Conservation (phyloP, 2,329 filamentous ascomycete species). For the Dactylellina leptospora region DNA sequence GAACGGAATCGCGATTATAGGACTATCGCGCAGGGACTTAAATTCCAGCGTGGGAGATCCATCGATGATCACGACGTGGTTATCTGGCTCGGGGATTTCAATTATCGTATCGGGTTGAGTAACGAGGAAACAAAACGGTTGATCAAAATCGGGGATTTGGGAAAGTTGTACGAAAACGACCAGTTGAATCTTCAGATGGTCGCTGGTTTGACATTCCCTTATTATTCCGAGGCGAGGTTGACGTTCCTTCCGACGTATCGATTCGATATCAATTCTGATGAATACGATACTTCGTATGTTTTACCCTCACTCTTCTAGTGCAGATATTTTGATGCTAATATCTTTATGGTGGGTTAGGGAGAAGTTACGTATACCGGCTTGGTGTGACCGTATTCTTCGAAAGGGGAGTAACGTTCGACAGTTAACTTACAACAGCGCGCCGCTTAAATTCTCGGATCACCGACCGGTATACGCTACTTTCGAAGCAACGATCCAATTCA, state of each 20-base stretch:
- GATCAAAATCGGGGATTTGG: slow-evolving; percentile 76
- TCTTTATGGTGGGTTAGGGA: slow-evolving; percentile 72
- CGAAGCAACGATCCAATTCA: slow-evolving; percentile 79
- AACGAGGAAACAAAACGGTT: slow-evolving; percentile 80
- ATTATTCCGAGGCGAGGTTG: slow-evolving; percentile 89
- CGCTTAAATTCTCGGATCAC: slow-evolving; percentile 90
- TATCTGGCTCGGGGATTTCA: slow-evolving; percentile 97
- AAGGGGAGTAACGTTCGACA: slow-evolving; percentile 86
- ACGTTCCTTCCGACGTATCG: slow-evolving; percentile 94
- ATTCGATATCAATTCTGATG: slow-evolving; percentile 86
- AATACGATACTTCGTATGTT: slow-evolving; percentile 86
- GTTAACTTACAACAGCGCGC: slow-evolving; percentile 80
- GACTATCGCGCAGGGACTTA: slow-evolving; percentile 84
- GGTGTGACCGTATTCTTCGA: slow-evolving; percentile 92
- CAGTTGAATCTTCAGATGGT: slow-evolving; percentile 98
- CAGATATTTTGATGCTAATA: slow-evolving; percentile 16
- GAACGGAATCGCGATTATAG: slow-evolving; percentile 93
- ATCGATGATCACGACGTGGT: slow-evolving; percentile 93
- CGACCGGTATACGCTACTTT: slow-evolving; percentile 94
- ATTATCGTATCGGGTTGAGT: slow-evolving; percentile 89
- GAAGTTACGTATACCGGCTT: slow-evolving; percentile 92
- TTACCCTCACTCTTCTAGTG: neutral
- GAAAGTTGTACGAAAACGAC: slow-evolving; percentile 86
- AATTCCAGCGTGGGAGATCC: slow-evolving; percentile 87
- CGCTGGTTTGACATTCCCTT: slow-evolving; percentile 84